These are phyloP conservation scores for Leccinum pellstonianum DNA, from an alignment of 768 basidiomycete genomes.

Conservation along the genomic window DNA sequence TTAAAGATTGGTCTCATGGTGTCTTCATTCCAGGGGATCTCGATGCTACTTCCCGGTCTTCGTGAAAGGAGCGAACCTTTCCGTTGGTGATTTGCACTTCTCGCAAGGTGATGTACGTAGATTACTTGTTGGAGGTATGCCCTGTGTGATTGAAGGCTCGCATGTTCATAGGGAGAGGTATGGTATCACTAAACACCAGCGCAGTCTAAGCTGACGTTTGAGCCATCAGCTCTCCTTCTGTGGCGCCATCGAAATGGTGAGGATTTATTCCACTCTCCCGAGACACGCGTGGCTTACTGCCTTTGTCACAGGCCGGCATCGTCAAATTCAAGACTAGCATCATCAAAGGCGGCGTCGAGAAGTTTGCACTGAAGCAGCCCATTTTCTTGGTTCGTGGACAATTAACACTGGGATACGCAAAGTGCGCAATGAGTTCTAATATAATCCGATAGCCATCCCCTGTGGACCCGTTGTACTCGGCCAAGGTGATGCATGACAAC, in stretches of 20 bases:
- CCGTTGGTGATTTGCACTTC: conserved; percentile 78
- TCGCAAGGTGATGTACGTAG: conserved; percentile 67
- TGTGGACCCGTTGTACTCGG: conserved; percentile 69
- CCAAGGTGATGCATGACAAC: conserved; percentile 43
- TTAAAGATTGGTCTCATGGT: background rate
- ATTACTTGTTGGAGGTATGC: background rate
- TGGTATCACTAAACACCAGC: background rate
- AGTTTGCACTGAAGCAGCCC: conserved; percentile 55
- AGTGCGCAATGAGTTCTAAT: background rate
- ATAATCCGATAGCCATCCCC: conserved; percentile 55
- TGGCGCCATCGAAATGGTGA: conserved; percentile 75
- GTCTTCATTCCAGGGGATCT: conserved; percentile 46
- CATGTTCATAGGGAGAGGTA: conserved; percentile 53
- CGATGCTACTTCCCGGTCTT: conserved; percentile 79
- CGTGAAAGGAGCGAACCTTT: conserved; percentile 70
- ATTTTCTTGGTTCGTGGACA: conserved; percentile 59
- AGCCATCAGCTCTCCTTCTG: conserved; percentile 60
- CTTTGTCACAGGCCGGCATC: conserved; percentile 52
- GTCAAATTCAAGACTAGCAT: conserved; percentile 71
- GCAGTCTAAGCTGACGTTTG: background rate
- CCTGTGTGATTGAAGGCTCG: conserved; percentile 5
- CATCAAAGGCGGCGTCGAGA: conserved; percentile 72
- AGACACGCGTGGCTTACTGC: background rate
- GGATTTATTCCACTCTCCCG: background rate
- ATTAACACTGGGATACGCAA: background rate